Conservation (phyloP, 2,329 filamentous ascomycete species). For the Colletotrichum camelliae region DNA sequence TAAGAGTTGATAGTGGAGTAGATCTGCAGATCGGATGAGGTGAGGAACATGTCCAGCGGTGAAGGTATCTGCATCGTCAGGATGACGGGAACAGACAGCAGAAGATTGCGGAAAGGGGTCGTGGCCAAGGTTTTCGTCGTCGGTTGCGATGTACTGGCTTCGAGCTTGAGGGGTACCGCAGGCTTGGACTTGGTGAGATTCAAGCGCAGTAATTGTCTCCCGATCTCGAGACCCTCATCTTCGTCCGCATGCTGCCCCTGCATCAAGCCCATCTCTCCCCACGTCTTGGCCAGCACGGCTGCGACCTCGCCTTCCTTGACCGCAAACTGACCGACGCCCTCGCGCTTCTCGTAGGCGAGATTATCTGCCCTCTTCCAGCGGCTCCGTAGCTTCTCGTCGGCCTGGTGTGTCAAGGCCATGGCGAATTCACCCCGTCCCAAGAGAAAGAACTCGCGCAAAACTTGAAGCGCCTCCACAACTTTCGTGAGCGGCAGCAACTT, state of each 20-base stretch:
- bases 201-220: constrained; percentile 77
- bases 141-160: constrained; percentile 33
- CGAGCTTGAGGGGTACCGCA: constrained; percentile 41
- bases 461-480: constrained; percentile 76
- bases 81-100: constrained; percentile 78
- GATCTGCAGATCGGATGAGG: constrained; percentile 73
- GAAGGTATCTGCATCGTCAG: constrained; percentile 76
- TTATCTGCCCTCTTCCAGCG: constrained; percentile 72
- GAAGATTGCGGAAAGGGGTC: constrained; percentile 77
- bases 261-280: constrained; percentile 79
- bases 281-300: constrained; percentile 77
- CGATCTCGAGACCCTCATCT: constrained; percentile 82
- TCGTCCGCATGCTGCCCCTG: constrained; percentile 75
- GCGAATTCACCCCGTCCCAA: constrained; percentile 91
- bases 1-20: constrained; percentile 91
- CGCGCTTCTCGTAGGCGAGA: constrained; percentile 60
- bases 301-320: constrained; percentile 89
- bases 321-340: constrained; percentile 65
- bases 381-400: constrained; percentile 78
- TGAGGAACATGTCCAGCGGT: constrained; percentile 87
- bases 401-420: constrained; percentile 82
- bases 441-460: constrained; percentile 87
- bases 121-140: constrained; percentile 42
- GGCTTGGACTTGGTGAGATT: constrained; percentile 59
- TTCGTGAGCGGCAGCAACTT: constrained; percentile 79